Conservation (phyloP, 2,329 filamentous ascomycete genomes). For the Gliomastix tumulicola region DNA sequence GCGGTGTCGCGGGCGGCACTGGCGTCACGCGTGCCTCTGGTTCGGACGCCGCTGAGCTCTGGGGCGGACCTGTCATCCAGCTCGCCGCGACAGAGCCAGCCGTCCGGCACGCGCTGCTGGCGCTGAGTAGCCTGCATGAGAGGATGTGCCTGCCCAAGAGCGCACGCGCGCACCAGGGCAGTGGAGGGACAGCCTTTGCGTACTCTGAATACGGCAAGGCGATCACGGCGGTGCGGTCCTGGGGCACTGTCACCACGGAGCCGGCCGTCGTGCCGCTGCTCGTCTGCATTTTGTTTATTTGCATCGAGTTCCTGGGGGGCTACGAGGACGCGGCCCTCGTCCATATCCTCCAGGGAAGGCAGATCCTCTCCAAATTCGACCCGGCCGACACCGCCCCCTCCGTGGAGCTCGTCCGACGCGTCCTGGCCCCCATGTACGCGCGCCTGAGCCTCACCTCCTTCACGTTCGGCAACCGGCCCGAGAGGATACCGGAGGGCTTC, state of each 20-base stretch:
- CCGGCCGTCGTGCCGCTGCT: constrained; percentile 25
- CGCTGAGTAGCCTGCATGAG: constrained; percentile 41
- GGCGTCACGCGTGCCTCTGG: too few relatives aligned
- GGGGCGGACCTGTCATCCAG: constrained; percentile 36
- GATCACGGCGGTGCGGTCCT: constrained; percentile 32
- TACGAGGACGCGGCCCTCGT: constrained; percentile 36
- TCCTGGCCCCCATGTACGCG: constrained; percentile 35
- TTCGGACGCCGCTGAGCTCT: constrained; percentile 31
- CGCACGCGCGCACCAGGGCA: too few relatives aligned
- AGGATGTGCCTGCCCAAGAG: constrained; percentile 10
- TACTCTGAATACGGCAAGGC: constrained; percentile 38
- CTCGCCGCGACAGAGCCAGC: constrained; percentile 35
- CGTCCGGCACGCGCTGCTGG: constrained; percentile 40
- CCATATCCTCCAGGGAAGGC: constrained; percentile 34
- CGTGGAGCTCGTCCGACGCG: constrained; percentile 27
- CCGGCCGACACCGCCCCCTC: constrained; percentile 12
- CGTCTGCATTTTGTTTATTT: constrained; percentile 43
- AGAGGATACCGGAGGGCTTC: constrained; percentile 21
- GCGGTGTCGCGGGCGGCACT: constrained; percentile 19
- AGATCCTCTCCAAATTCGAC: constrained; percentile 26
- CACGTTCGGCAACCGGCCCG: constrained; percentile 28
- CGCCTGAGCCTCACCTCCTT: constrained; percentile 32
- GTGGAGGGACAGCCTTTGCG: constrained; percentile 12
- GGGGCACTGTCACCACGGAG: constrained; percentile 18
- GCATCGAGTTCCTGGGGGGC: constrained; percentile 46